phyloP scores from a whole-genome alignment of 768 basidiomycete species.

The Mycena latifolia region DNA sequence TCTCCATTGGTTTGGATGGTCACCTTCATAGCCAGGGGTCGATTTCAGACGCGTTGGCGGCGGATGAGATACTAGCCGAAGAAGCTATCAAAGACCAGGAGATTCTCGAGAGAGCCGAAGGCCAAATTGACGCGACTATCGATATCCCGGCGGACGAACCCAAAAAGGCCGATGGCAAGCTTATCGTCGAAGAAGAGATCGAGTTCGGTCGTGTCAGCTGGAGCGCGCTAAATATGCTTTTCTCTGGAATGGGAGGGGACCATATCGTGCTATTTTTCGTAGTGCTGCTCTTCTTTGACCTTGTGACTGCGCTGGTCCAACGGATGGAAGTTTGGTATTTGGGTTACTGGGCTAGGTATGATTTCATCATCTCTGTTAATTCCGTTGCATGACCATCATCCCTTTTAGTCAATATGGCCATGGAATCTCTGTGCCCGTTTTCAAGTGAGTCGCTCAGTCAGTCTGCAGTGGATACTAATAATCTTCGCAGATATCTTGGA shows the following conservation, averaged over 20 bases:
- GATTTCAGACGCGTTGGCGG: too few species aligned
- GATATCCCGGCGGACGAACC: too few species aligned
- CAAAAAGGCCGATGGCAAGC: too few species aligned
- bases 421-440: constrained; percentile 39
- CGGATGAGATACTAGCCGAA: too few species aligned
- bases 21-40: too few species aligned
- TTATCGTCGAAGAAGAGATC: too few species aligned
- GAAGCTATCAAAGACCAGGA: too few species aligned
- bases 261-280: constrained; percentile 50
- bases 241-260: constrained; percentile 52
- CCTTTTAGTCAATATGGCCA: constrained; percentile 53
- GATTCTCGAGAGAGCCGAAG: too few species aligned
- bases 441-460: constrained; percentile 48
- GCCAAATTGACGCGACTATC: too few species aligned
- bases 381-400: background rate
- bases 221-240: constrained; percentile 50
- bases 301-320: constrained; percentile 34
- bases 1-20: too few species aligned
- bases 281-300: constrained; percentile 31
- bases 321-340: constrained; percentile 58
- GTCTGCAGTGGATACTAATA: background rate
- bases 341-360: constrained; percentile 53
- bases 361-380: constrained; percentile 1
- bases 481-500: constrained; percentile 15
- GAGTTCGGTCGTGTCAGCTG: too few species aligned